Base-by-base conservation (phyloP, 306 rosid species). In the Arachis hypogaea region DNA sequence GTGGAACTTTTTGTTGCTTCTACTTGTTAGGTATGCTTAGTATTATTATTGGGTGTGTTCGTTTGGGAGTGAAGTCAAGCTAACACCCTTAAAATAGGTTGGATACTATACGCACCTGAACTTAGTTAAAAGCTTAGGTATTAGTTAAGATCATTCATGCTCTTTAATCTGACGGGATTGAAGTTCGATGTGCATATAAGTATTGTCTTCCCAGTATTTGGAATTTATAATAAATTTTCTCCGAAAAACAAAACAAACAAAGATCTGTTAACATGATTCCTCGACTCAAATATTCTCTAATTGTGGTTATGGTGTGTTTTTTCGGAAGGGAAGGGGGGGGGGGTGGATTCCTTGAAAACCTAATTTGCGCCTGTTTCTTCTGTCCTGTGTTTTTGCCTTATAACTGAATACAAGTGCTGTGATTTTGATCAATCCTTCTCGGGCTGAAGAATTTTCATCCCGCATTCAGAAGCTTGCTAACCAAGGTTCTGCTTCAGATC, bases 381-480 rank as follows among this genome's bases (percentile, higher is more conserved):
- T 60, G 36, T 10, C 3, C 3, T 69, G 5, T 60, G 36, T 10
- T 18, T 18, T 64, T 59, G 29, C 41, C 22, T 62, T 66, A 38
- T 12, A 59, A 6, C 57, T 44, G 45, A 6, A 51, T 44, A 40
- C 46, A 6, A 74, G 46, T 80, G 63, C 74, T 83, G 75, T 86
- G 78, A 90, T 72, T 36, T 69, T 64, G 61, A 12, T 72, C 54
- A 28, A 18, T 77, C 64, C 71, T 59, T 11, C 47, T 78, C 89
- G 91, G 98, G 96, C 97, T 11, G 96, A 88, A 73, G 98, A 93
- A 78, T 93, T 93, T 81, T 87, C 97, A 41, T 87, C 94, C 3
- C 97, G 94, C 43, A 89, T 91, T 75, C 94, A 93, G 82, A 91
- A 84, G 85, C 82, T 93, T 38, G 81, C 89, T 46, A 89, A 73